Percentiles rank a stretch among this genome's conserved stretches.
phyloP scores from a whole-genome alignment of 1,139 yeast species.

The Taiozyma onychis region DNA sequence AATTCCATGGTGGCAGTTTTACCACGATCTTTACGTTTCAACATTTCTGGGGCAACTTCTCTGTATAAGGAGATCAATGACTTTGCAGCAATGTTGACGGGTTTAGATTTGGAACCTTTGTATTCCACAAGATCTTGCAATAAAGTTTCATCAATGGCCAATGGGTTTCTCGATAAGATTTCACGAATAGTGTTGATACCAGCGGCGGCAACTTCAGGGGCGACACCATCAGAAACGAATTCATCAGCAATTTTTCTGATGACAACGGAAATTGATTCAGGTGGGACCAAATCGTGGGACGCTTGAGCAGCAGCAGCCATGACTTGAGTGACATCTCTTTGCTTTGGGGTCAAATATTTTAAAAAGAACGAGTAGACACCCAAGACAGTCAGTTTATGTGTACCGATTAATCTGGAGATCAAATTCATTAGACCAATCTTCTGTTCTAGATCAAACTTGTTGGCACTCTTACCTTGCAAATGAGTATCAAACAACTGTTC shows the following conservation, averaged over 20 bases:
- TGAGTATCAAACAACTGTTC: constrained; percentile 73
- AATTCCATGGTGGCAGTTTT: constrained; percentile 81
- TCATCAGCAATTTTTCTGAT: constrained; percentile 94
- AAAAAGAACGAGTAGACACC: constrained; percentile 86
- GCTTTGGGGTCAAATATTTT: constrained; percentile 91
- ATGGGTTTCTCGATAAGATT: constrained; percentile 85
- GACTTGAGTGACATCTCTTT: constrained; percentile 87
- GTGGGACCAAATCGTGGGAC: constrained; percentile 94
- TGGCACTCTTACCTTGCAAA: constrained; percentile 59
- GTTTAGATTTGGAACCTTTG: constrained; percentile 87
- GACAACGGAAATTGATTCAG: constrained; percentile 74
- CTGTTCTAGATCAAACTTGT: constrained; percentile 77
- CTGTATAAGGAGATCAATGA: constrained; percentile 82
- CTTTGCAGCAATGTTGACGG: constrained; percentile 92
- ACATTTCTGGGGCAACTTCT: constrained; percentile 95
- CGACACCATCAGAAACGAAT: constrained; percentile 96
- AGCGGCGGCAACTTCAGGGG: constrained; percentile 96
- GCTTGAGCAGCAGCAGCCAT: constrained; percentile 98
- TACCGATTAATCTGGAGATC: constrained; percentile 83
- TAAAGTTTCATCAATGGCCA: constrained; percentile 82
- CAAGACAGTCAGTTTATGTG: constrained; percentile 85
- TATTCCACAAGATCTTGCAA: constrained; percentile 87
- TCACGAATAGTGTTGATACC: constrained; percentile 95
- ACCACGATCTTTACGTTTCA: constrained; percentile 85
- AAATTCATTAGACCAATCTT: constrained; percentile 83